Evolutionary conservation across 306 rosid genomes (phyloP), one percentile per base, ranked within the genome.

Genomic region (Clitoria ternatea): DNA sequence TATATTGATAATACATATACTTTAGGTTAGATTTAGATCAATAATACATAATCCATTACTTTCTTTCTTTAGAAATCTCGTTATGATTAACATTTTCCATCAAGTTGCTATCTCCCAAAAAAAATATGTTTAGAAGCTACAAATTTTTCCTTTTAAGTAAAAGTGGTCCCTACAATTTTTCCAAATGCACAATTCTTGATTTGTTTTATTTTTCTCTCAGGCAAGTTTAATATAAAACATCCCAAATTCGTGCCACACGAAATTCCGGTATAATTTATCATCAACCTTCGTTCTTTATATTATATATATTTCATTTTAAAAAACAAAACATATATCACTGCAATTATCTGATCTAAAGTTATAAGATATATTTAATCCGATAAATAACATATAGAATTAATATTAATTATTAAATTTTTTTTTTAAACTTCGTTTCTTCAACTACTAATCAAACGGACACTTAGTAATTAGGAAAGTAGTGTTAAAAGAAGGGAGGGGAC

Each of bases 111-210:
- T 66, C 71, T 18, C 30, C 14, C 71, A 60, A 29, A 15, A 35
- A 18, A 32, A 4, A 14, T 35, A 35, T n/a, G n/a, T 35, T 18
- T 30, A 60, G 24, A 60, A 60, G 30, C 66, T 60, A 60, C 47
- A 60, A 40, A 14, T 7, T 43, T 24, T 9, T 4, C 24, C 54
- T 49, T 64, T 64, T 64, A 10, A 4, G 4, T 20, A 35, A 29
- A 13, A 49, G 61, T 67, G 73, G 61, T 67, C 61, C 73, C 73
- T 4, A 30, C n/a, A n/a, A n/a, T n/a, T n/a, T n/a, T n/a, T 29
- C 9, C 1, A 30, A 27, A 17, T 2, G 45, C 5, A 19, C 14
- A 52, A 22, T 52, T 52, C 33, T 52, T 52, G 9, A 19, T 43
- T n/a, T n/a, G n/a, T n/a, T 60, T 33, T 18, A 0, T 26, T 4